Evolutionary conservation across 106 monocot species (phyloP), one percentile per base, ranked within the genome.

Genomic region (Hemerocallis citrina): DNA sequence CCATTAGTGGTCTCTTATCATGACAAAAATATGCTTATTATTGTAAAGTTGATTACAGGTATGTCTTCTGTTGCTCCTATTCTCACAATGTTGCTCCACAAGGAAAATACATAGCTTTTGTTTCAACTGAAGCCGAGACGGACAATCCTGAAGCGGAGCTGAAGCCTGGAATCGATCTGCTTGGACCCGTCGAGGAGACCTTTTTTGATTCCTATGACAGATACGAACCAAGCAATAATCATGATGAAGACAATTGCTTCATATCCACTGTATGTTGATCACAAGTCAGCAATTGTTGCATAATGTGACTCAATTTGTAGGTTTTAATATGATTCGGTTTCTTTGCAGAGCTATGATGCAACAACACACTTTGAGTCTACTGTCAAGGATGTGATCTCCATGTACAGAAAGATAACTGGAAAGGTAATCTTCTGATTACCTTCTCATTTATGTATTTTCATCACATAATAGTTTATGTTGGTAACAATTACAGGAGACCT

Each of bases 331-430:
- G 17, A 8, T 34, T 34, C 12, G 8, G 1, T 17, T 44, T 37
- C 15, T 15, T 57, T 71, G 62, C 77, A 86, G 86, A 91, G 91
- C 34, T 91, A 91, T 62, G 91, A 91, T 67, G 71, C 85, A 47
- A 77, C 90, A 22, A 80, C 85, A 35, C 89, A 91, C 63, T 91
- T 91, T 60, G 90, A 91, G 47, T 82, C 91, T 19, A 91, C 91
- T 0, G 86, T 86, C 6, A 13, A 64, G 40, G 86, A 86, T 63
- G 91, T 86, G 33, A 62, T 91, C 25, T 67, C 76, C 19, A 65
- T 91, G 68, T 91, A 86, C 68, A 79, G 64, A 3, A 79, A 64
- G 65, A 91, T 91, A 49, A 91, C 85, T 59, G 90, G 90, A 40
- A 91, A 91, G 90, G 90, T 91, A 85, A 35, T 30, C 54, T 28